phyloP scores from a whole-genome alignment of 2,329 filamentous ascomycete species.

The Penicillium sp. region DNA sequence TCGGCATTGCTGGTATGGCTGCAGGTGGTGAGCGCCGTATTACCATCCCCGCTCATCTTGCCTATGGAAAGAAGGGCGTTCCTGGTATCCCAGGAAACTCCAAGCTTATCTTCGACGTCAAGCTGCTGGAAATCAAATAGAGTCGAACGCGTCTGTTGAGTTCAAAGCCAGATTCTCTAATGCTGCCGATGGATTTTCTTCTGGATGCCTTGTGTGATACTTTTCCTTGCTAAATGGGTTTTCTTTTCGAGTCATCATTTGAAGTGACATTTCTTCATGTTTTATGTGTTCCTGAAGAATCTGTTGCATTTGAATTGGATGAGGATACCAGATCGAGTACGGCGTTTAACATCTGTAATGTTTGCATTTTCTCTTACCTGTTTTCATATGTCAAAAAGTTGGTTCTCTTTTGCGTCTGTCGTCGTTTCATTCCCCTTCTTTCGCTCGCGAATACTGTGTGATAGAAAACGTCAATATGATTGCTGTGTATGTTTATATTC shows the following conservation, averaged over 20 bases:
- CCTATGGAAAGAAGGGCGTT: conserved; percentile 79
- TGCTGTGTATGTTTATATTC: conserved; percentile 15
- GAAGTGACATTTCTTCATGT: conserved; percentile 26
- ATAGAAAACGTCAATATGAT: conserved; percentile 10
- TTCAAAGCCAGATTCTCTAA: not conserved
- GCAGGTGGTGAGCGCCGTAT: conserved; percentile 91
- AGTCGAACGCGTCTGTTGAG: conserved; percentile 14
- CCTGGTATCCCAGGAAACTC: conserved; percentile 90
- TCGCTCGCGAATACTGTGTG: not conserved
- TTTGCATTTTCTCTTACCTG: conserved; percentile 10
- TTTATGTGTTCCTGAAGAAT: conserved; percentile 26
- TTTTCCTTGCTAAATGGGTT: not conserved
- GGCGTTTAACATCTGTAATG: conserved; percentile 16
- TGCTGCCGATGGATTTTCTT: too few species aligned
- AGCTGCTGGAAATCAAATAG: conserved; percentile 80
- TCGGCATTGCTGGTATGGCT: conserved; percentile 87
- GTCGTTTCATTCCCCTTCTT: not conserved
- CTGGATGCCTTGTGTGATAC: not conserved
- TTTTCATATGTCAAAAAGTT: conserved; percentile 13
- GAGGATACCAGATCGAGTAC: conserved; percentile 28
- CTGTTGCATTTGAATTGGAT: conserved; percentile 27
- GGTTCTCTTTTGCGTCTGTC: conserved; percentile 14
- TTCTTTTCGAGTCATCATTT: conserved; percentile 17
- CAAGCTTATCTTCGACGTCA: conserved; percentile 86
- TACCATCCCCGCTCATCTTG: conserved; percentile 79